phyloP scores from a whole-genome alignment of 768 basidiomycete species.

The Tulasnella sp. region DNA sequence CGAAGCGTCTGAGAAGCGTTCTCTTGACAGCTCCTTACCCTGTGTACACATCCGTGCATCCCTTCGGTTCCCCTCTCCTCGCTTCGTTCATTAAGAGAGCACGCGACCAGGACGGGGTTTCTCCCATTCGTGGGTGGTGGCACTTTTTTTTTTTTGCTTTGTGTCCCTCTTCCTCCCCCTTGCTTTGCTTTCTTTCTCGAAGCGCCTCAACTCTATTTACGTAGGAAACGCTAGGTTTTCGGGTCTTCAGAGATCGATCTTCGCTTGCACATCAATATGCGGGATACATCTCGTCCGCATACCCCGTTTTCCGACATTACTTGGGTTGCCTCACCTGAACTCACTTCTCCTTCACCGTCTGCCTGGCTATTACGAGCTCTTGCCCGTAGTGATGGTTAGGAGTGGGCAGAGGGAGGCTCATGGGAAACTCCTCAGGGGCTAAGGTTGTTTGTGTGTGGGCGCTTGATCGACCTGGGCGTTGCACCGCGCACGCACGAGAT shows the following conservation, averaged over 20 bases:
- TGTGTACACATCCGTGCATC: not conserved
- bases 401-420: not conserved
- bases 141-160: too few species aligned
- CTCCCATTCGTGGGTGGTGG: not conserved
- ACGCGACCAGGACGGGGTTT: not conserved
- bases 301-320: too few species aligned
- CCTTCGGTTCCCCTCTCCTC: not conserved
- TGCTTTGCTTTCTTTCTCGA: too few species aligned
- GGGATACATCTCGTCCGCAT: too few species aligned
- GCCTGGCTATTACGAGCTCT: not conserved
- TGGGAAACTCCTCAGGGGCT: not conserved
- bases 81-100: not conserved
- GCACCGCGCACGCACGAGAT: not conserved
- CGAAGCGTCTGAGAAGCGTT: not conserved
- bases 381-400: not conserved
- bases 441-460: not conserved
- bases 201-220: too few species aligned
- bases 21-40: not conserved
- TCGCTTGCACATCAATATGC: too few species aligned
- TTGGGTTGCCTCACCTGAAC: too few species aligned
- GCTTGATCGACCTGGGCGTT: not conserved
- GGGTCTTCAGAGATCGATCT: too few species aligned
- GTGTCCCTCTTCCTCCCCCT: too few species aligned
- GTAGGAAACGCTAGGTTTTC: too few species aligned
- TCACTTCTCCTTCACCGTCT: not conserved